phyloP scores from a whole-genome alignment of 371 early-diverging fungal species.

The Mortierella sp. region DNA sequence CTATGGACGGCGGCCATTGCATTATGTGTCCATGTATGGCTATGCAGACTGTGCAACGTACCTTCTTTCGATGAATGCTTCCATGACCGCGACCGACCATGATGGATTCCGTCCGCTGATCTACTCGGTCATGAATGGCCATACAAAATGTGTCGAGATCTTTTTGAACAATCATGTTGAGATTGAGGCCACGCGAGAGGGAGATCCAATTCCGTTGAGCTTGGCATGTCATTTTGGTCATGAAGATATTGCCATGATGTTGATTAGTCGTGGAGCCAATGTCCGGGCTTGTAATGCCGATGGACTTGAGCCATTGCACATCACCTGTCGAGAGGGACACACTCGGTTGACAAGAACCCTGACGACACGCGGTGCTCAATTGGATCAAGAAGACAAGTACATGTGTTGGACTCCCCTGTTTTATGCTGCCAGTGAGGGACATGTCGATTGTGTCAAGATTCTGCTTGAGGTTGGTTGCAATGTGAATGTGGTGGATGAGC shows the following conservation, averaged over 20 bases:
- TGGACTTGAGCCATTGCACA: slow-evolving; percentile 88
- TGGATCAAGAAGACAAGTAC: slow-evolving; percentile 88
- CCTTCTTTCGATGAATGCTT: slow-evolving; percentile 68
- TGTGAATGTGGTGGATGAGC: slow-evolving; percentile 84
- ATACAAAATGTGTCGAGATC: slow-evolving; percentile 76
- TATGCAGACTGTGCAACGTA: slow-evolving; percentile 74
- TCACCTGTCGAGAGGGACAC: slow-evolving; percentile 90
- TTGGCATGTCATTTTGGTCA: slow-evolving; percentile 93
- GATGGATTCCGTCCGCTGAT: slow-evolving; percentile 90
- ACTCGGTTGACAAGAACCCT: slow-evolving; percentile 77
- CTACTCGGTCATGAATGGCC: slow-evolving; percentile 87
- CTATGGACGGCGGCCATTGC: slow-evolving; percentile 89
- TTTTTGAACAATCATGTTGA: slow-evolving; percentile 74
- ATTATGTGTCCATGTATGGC: slow-evolving; percentile 94
- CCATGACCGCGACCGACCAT: slow-evolving; percentile 79
- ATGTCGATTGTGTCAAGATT: slow-evolving; percentile 81
- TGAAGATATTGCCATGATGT: slow-evolving; percentile 80
- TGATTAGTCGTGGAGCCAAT: slow-evolving; percentile 80
- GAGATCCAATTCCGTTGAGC: slow-evolving; percentile 75
- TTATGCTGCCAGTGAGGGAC: slow-evolving; percentile 94
- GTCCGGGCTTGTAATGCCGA: slow-evolving; percentile 70
- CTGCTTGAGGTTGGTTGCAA: slow-evolving; percentile 85
- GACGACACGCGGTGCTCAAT: slow-evolving; percentile 75
- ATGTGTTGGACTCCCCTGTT: slow-evolving; percentile 97
- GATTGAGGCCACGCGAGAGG: slow-evolving; percentile 70